A percentile compares a stretch with the other conserved stretches of the same genome.
Evolutionary conservation across 2,329 filamentous ascomycete genomes (phyloP).

Genomic region (Aspergillus chevalieri): DNA sequence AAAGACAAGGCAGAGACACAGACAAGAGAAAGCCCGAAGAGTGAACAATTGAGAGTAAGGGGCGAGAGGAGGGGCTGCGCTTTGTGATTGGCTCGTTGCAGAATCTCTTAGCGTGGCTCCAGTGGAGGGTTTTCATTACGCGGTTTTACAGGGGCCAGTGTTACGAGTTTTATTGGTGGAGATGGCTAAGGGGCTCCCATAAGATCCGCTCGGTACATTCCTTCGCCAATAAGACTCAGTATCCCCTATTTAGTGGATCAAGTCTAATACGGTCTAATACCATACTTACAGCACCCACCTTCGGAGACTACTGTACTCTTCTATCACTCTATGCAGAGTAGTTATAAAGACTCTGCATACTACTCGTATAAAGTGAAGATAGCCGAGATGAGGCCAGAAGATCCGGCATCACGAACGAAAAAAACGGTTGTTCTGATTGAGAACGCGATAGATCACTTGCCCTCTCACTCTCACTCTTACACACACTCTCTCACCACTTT

Average conservation of each 20-base stretch:
- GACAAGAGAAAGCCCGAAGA: conserved; percentile 5
- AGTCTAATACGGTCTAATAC: not conserved
- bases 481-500: no score
- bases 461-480: no score
- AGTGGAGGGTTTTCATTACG: not conserved
- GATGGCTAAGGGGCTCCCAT: not conserved
- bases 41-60: conserved; percentile 3
- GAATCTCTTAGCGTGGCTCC: not conserved
- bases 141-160: not conserved
- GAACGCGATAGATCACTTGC: no score
- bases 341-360: not conserved
- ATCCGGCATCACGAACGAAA: no score
- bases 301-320: not conserved
- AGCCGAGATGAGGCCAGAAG: no score
- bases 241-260: not conserved
- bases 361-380: not conserved
- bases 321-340: not conserved
- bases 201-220: not conserved
- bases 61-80: not conserved
- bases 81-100: not conserved
- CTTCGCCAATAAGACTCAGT: not conserved
- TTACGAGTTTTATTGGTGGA: not conserved
- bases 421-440: no score
- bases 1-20: conserved; percentile 1
- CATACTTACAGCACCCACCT: not conserved